A percentile compares a stretch with the other conserved stretches of the same genome.
phyloP scores from a whole-genome alignment of 805 yeast genomes.

The Grigorovia humatica region DNA sequence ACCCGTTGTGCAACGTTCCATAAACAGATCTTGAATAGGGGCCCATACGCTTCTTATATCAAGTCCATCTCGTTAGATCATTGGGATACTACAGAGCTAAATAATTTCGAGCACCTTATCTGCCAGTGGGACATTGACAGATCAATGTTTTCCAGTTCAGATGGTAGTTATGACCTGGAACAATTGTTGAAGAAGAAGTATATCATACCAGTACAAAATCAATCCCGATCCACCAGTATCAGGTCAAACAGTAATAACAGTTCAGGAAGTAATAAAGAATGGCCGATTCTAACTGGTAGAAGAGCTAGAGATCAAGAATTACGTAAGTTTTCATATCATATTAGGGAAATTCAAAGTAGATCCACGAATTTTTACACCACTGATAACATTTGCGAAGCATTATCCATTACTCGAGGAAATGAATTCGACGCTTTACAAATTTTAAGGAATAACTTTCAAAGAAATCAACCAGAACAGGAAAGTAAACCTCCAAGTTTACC shows the following conservation, averaged over 20 bases:
- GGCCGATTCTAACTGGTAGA: conserved; percentile 38
- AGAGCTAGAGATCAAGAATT: conserved; percentile 45
- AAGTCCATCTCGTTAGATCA: conserved; percentile 65
- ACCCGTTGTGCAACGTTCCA: conserved; percentile 80
- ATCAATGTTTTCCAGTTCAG: conserved; percentile 14
- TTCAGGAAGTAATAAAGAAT: not conserved
- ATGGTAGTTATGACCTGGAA: conserved; percentile 1
- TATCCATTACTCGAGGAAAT: conserved; percentile 49
- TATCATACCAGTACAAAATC: conserved; percentile 46
- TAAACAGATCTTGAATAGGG: conserved; percentile 44
- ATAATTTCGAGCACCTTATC: not conserved
- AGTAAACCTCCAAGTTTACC: conserved; percentile 30
- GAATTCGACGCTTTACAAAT: conserved; percentile 49
- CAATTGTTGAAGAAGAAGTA: conserved; percentile 4
- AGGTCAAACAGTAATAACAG: not conserved
- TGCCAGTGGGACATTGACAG: not conserved
- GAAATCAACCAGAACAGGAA: not conserved
- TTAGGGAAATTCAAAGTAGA: conserved; percentile 32
- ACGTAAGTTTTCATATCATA: conserved; percentile 38
- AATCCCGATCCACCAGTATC: conserved; percentile 37
- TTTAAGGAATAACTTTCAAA: conserved; percentile 18
- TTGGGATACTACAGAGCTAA: conserved; percentile 34
- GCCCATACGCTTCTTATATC: conserved; percentile 45
- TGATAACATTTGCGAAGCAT: conserved; percentile 53
- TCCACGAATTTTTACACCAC: conserved; percentile 42